Evolutionary conservation across 1,139 yeast species (phyloP).

Genomic region (Nakaseomyces bracarensis): DNA sequence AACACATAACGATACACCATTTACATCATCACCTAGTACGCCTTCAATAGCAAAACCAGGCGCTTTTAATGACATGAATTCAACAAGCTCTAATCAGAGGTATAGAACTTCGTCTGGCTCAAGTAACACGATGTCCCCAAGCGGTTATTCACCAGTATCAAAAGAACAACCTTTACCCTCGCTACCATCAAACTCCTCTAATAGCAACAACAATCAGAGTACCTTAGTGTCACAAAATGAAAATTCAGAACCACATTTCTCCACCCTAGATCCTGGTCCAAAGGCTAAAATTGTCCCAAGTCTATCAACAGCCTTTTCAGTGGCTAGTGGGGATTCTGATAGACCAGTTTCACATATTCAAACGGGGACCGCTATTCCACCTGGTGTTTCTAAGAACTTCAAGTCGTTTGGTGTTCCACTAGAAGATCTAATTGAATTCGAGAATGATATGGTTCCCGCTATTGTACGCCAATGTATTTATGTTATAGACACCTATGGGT

Average conservation of each 20-base stretch:
- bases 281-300: constrained; percentile 20
- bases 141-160: background rate
- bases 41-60: constrained; percentile 3
- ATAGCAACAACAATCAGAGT: background rate
- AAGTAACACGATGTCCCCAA: constrained; percentile 1
- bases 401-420: constrained; percentile 77
- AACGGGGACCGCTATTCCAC: constrained; percentile 32
- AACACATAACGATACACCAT: constrained; percentile 30
- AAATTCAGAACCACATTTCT: constrained; percentile 9
- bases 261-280: constrained; percentile 27
- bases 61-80: background rate
- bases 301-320: constrained; percentile 21
- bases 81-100: background rate
- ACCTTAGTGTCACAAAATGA: background rate
- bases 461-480: constrained; percentile 83
- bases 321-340: constrained; percentile 23
- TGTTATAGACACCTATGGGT: constrained; percentile 75
- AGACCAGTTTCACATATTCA: constrained; percentile 31
- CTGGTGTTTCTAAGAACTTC: constrained; percentile 36
- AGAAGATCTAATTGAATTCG: constrained; percentile 65
- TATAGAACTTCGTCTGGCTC: background rate
- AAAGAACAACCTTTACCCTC: constrained; percentile 7
- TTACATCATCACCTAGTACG: constrained; percentile 12
- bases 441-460: constrained; percentile 89
- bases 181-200: constrained; percentile 4